A percentile compares a stretch with the other conserved stretches of the same genome.
These are phyloP conservation scores for Chondrus crispus DNA, from an alignment of 23 red algal genomes.

Conservation along the genomic window DNA sequence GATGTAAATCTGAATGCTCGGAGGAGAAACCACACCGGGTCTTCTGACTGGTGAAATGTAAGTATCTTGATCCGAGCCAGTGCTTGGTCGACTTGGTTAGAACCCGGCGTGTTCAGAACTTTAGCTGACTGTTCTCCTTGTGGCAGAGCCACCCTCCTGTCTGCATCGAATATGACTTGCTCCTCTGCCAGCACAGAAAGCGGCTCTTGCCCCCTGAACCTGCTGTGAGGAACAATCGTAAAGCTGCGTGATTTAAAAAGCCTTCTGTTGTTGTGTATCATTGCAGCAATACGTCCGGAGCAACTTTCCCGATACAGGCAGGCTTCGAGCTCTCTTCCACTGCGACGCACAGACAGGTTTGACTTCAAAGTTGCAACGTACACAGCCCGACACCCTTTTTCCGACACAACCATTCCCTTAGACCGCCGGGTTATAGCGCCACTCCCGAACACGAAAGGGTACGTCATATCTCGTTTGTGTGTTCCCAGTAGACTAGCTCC, in stretches of 20 bases:
- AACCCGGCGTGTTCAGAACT: background rate
- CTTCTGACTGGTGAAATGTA: background rate
- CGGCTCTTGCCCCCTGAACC: background rate
- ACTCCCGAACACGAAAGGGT: background rate
- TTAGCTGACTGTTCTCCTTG: background rate
- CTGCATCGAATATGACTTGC: background rate
- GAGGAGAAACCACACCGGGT: background rate
- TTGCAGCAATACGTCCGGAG: background rate
- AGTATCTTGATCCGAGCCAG: background rate
- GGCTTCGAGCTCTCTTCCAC: background rate
- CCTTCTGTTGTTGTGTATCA: background rate
- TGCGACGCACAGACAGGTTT: background rate
- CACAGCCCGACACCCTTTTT: background rate
- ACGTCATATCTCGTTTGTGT: slow-evolving; percentile 4
- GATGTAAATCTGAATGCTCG: slow-evolving; percentile 11
- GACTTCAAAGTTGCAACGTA: background rate
- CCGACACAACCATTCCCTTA: background rate
- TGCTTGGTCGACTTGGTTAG: background rate
- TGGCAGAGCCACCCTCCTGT: background rate
- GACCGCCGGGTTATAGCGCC: background rate
- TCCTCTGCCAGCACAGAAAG: background rate
- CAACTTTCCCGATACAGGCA: background rate
- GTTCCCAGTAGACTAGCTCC: background rate
- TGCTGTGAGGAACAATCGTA: background rate
- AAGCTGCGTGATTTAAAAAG: background rate